Evolutionary conservation across 331 rosid species (phyloP).

Genomic region (Prunus yedoensis): DNA sequence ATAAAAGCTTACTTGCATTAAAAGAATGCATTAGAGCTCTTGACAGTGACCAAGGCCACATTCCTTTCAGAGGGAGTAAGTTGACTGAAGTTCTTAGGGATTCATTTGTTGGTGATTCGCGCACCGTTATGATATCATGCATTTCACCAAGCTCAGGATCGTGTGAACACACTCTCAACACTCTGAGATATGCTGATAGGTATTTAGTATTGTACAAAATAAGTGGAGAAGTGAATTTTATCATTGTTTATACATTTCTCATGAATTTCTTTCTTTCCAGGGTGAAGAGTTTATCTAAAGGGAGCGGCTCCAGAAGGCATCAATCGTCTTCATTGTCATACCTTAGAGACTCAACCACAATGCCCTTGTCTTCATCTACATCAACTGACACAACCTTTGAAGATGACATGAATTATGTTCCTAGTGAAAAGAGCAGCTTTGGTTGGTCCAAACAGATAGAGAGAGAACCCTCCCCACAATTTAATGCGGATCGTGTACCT

Average conservation of each 20-base stretch:
- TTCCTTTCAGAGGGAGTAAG: slow-evolving; percentile 93
- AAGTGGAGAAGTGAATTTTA: slow-evolving; percentile 10
- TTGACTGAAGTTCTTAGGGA: slow-evolving; percentile 86
- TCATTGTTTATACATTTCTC: background rate
- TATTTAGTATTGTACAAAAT: slow-evolving; percentile 18
- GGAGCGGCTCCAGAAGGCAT: slow-evolving; percentile 58
- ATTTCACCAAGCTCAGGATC: slow-evolving; percentile 91
- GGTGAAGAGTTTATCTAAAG: slow-evolving; percentile 79
- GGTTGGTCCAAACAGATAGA: slow-evolving; percentile 81
- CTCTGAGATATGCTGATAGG: slow-evolving; percentile 90
- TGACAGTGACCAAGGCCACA: slow-evolving; percentile 81
- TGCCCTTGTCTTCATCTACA: slow-evolving; percentile 46
- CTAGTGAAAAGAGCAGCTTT: slow-evolving; percentile 56
- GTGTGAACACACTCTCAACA: slow-evolving; percentile 85
- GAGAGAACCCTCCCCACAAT: slow-evolving; percentile 65
- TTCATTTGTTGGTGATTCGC: slow-evolving; percentile 80
- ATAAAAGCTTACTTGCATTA: slow-evolving; percentile 79
- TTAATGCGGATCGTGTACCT: slow-evolving; percentile 47
- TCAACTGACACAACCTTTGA: slow-evolving; percentile 43
- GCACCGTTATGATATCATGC: slow-evolving; percentile 89
- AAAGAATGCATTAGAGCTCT: slow-evolving; percentile 86
- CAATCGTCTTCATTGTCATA: slow-evolving; percentile 51
- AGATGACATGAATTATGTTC: slow-evolving; percentile 42
- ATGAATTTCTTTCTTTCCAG: slow-evolving; percentile 35
- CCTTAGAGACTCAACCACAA: slow-evolving; percentile 56